Evolutionary conservation across 495 filamentous ascomycete species (phyloP), one percentile per base, ranked within the genome.

Genomic region (Halenospora varia): DNA sequence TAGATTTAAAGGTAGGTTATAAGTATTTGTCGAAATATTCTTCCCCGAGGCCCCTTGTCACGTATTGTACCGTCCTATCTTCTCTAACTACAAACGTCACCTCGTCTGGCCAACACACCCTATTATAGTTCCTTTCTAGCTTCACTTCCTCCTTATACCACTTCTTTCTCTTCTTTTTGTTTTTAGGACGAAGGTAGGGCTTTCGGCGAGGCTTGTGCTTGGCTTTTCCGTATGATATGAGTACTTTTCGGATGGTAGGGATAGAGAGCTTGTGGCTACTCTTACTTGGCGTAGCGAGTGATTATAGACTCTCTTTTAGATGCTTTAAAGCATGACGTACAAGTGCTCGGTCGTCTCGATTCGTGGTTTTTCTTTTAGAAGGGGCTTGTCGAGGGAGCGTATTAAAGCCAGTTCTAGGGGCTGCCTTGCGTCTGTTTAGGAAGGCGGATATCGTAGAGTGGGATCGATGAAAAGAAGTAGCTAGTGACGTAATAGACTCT

Each of bases 241-340:
- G 56, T n/a, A 59, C 25, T 17, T 52, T 44, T 0, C 41, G 19
- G 25, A 59, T 42, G 6, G 44, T 53, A 26, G 51, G 29, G 1
- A 3, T 18, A 54, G 17, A 11, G 11, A 59, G 50, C 41, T 53
- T 29, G 3, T 17, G 22, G 11, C 49, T 23, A 25, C 42, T 48
- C 40, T 59, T 59, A 25, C 20, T 51, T 1, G 50, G 56, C 22
- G 56, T 48, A n/a, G n/a, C 56, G 11, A 59, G 35, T 15, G 22
- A 1, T 4, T 39, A 20, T 2, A 53, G 44, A 23, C 49, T 29
- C 1, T 17, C 3, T 11, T 22, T 25, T 25, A 48, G 48, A 67
- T 74, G 19, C 70, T 78, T 39, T 72, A 77, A 17, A 61, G 78
- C 15, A 35, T 24, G 3, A 13, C 48, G 56, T 52, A 52, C 29